phyloP scores from a whole-genome alignment of 2,329 filamentous ascomycete species.

The Penicillium freii region DNA sequence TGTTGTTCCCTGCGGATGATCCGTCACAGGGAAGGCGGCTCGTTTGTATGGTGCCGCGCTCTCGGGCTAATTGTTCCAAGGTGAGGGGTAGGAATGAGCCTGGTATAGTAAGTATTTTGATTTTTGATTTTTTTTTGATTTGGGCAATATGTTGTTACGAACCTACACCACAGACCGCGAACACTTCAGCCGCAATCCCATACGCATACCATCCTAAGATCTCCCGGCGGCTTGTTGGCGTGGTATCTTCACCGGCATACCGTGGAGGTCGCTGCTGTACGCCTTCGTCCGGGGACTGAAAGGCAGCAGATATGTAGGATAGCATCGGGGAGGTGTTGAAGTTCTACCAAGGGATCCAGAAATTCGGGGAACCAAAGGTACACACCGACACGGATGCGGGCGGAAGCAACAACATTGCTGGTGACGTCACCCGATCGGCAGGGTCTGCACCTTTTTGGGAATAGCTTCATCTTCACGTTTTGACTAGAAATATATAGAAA shows the following conservation, averaged over 20 bases:
- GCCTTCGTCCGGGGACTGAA: slow-evolving; percentile 18
- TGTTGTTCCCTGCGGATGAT: slow-evolving; percentile 27
- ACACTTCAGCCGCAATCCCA: slow-evolving; percentile 91
- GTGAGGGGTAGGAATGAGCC: slow-evolving; percentile 90
- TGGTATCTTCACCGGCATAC: slow-evolving; percentile 80
- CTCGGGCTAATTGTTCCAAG: slow-evolving; percentile 84
- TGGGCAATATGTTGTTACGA: slow-evolving; percentile 5
- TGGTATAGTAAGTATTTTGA: slow-evolving; percentile 32
- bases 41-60: slow-evolving; percentile 75
- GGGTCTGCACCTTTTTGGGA: neutral
- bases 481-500: too few species aligned
- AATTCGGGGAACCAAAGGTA: neutral
- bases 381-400: slow-evolving; percentile 8
- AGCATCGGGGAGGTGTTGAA: slow-evolving; percentile 17
- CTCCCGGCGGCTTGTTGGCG: slow-evolving; percentile 76
- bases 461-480: neutral
- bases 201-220: slow-evolving; percentile 89
- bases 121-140: neutral
- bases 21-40: slow-evolving; percentile 34
- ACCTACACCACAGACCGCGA: slow-evolving; percentile 80
- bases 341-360: neutral
- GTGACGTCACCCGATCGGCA: slow-evolving; percentile 10
- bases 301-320: slow-evolving; percentile 19
- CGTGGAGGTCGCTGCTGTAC: slow-evolving; percentile 43
- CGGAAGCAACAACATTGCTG: neutral